Percentiles rank a stretch among this genome's conserved stretches.
Evolutionary conservation across 768 basidiomycete genomes (phyloP).

Genomic region (Kwoniella mangroviensis): DNA sequence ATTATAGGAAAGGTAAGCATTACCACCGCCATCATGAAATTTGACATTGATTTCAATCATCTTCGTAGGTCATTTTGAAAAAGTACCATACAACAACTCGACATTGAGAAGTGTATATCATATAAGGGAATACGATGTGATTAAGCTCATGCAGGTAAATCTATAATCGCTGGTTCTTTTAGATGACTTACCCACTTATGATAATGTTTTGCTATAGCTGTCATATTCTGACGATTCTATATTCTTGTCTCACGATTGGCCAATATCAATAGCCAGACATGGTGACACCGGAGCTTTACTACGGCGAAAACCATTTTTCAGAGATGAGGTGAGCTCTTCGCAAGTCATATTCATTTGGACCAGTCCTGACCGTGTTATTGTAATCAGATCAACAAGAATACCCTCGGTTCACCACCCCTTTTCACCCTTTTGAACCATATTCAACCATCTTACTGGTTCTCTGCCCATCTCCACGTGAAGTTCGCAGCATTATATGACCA

Average conservation of each 20-base stretch:
- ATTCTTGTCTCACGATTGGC: slow-evolving; percentile 98
- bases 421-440: slow-evolving; percentile 74
- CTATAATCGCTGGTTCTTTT: too few relatives aligned
- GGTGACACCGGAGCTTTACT: slow-evolving; percentile 73
- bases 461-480: slow-evolving; percentile 86
- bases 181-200: neutral
- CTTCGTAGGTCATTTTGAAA: slow-evolving; percentile 70
- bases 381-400: slow-evolving; percentile 64
- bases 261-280: slow-evolving; percentile 77
- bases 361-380: too few relatives aligned
- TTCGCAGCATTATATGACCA: slow-evolving; percentile 69
- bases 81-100: slow-evolving; percentile 74
- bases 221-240: slow-evolving; percentile 59
- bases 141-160: slow-evolving; percentile 68
- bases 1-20: slow-evolving; percentile 68
- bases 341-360: too few relatives aligned
- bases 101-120: slow-evolving; percentile 87
- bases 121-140: slow-evolving; percentile 80
- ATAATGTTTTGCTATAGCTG: slow-evolving; percentile 19
- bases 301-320: slow-evolving; percentile 76
- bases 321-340: slow-evolving; percentile 61
- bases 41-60: neutral
- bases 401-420: slow-evolving; percentile 83
- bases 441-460: slow-evolving; percentile 85
- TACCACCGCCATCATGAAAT: neutral